phyloP scores from a whole-genome alignment of 768 basidiomycete genomes.

The Podaxis rugospora region DNA sequence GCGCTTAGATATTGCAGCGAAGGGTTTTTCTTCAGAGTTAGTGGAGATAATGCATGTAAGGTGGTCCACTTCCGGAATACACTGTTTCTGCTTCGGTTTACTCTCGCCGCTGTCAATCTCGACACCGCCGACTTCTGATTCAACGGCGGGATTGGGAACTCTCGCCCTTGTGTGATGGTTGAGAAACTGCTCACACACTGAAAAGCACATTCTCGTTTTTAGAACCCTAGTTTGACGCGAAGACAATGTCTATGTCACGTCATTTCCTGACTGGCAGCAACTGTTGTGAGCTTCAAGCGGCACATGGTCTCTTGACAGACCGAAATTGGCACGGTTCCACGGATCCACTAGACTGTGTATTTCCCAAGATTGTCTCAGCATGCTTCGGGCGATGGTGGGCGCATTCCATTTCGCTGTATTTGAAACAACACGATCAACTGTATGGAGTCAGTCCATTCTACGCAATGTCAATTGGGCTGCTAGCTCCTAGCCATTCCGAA shows the following conservation, averaged over 20 bases:
- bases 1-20: background rate
- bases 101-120: conserved; percentile 9
- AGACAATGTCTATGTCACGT: conserved; percentile 5
- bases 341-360: background rate
- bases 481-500: background rate
- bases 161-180: background rate
- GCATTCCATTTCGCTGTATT: background rate
- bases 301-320: background rate
- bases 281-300: background rate
- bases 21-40: background rate
- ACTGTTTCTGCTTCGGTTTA: background rate
- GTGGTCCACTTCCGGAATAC: background rate
- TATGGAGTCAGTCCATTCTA: background rate
- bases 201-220: background rate
- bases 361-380: background rate
- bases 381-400: background rate
- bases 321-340: background rate
- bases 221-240: background rate
- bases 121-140: background rate
- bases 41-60: background rate
- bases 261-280: conserved; percentile 9
- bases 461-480: background rate
- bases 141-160: background rate
- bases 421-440: conserved; percentile 3
- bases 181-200: background rate